Conservation (phyloP, 2,329 filamentous ascomycete genomes). For the Endoconidiophora laricicola region DNA sequence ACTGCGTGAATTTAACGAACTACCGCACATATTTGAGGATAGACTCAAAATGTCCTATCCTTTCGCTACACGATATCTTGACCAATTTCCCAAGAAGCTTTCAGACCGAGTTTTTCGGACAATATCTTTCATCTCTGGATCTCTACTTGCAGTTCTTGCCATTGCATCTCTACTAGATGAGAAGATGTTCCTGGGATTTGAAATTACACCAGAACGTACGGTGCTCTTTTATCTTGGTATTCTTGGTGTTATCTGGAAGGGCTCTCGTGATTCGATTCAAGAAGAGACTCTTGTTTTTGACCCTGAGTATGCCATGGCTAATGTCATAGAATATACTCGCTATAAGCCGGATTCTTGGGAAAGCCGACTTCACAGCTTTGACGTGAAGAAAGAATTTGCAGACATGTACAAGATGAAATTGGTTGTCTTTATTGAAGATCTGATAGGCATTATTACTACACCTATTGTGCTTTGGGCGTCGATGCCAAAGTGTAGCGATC, state of each 20-base stretch:
- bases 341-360: conserved; percentile 85
- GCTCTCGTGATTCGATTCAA: conserved; percentile 67
- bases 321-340: conserved; percentile 84
- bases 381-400: conserved; percentile 82
- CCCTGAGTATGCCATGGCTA: conserved; percentile 72
- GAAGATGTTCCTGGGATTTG: conserved; percentile 79
- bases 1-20: conserved; percentile 94
- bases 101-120: conserved; percentile 73
- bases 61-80: conserved; percentile 79
- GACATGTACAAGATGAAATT: conserved; percentile 83
- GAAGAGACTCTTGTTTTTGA: conserved; percentile 84
- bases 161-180: conserved; percentile 76
- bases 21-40: conserved; percentile 80
- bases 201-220: conserved; percentile 75
- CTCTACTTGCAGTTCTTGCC: conserved; percentile 70
- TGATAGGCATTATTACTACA: conserved; percentile 81
- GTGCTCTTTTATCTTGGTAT: conserved; percentile 81
- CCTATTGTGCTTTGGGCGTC: conserved; percentile 79
- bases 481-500: conserved; percentile 74
- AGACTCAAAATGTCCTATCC: conserved; percentile 89
- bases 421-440: conserved; percentile 80
- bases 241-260: conserved; percentile 67
- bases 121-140: conserved; percentile 73
- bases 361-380: conserved; percentile 76
- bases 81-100: conserved; percentile 93